Conservation (phyloP, 176 grass and related monocot species). For the Chloris gayana region DNA sequence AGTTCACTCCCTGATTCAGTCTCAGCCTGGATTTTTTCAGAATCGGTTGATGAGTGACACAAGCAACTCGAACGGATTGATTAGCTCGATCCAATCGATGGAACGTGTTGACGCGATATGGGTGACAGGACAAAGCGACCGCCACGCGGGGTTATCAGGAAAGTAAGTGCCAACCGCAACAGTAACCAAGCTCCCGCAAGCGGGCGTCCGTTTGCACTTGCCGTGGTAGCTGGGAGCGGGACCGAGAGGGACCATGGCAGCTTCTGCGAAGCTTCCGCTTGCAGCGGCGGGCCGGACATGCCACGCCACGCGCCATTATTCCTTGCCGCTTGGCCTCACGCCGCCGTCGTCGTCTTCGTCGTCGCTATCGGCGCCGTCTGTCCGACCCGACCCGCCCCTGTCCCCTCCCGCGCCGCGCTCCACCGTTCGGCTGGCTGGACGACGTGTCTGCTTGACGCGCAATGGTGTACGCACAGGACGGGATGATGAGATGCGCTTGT, state of each 20-base stretch:
- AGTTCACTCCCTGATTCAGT: not conserved
- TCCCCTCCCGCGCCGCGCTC: not conserved
- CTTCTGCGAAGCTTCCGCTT: constrained; percentile 53
- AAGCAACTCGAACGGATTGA: not conserved
- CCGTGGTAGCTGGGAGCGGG: not conserved
- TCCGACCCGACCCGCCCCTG: not conserved
- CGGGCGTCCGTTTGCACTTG: not conserved
- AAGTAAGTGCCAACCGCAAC: not conserved
- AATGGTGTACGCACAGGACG: not conserved
- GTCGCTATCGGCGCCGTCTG: not conserved
- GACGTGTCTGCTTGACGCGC: not conserved
- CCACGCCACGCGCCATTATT: constrained; percentile 25
- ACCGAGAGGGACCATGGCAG: constrained; percentile 16
- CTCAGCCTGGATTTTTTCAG: too few species aligned
- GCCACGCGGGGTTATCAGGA: not conserved
- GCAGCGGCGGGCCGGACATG: constrained; percentile 7
- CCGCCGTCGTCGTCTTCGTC: not conserved
- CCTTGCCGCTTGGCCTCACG: too few species aligned
- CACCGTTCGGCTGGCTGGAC: too few species aligned
- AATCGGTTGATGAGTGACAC: too few species aligned
- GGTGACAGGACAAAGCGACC: not conserved
- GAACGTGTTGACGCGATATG: not conserved
- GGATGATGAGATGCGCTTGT: not conserved
- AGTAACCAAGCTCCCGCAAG: not conserved
- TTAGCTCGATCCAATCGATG: not conserved